These are phyloP conservation scores for Fusarium chuoi DNA, from an alignment of 2,329 filamentous ascomycete species.

Conservation along the genomic window DNA sequence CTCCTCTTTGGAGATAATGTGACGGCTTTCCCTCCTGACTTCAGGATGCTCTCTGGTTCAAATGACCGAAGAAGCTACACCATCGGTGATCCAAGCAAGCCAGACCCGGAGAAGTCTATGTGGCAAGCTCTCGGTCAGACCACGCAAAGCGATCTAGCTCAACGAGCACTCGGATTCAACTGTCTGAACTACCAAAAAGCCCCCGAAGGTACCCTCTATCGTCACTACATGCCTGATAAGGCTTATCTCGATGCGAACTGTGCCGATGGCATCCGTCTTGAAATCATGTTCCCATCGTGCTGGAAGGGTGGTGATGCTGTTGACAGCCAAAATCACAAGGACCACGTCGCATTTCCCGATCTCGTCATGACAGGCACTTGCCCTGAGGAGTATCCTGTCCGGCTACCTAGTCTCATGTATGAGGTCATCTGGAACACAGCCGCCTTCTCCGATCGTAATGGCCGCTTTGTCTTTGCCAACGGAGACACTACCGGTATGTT, in stretches of 20 bases:
- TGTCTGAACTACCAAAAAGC: conserved; percentile 81
- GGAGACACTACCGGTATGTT: conserved; percentile 77
- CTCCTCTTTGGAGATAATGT: conserved; percentile 75
- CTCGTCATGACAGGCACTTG: conserved; percentile 81
- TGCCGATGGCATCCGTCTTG: conserved; percentile 80
- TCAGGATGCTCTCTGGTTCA: conserved; percentile 85
- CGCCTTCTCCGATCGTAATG: conserved; percentile 68
- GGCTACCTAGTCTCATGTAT: conserved; percentile 80
- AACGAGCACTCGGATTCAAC: conserved; percentile 94
- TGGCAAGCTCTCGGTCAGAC: conserved; percentile 75
- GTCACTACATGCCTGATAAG: conserved; percentile 86
- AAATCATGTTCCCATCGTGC: conserved; percentile 90
- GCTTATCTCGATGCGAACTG: conserved; percentile 83
- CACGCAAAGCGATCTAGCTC: conserved; percentile 72
- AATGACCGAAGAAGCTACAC: conserved; percentile 75
- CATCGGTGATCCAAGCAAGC: conserved; percentile 72
- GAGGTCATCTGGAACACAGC: conserved; percentile 86
- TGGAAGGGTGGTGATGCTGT: conserved; percentile 79
- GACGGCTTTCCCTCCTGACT: conserved; percentile 78
- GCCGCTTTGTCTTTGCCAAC: conserved; percentile 80
- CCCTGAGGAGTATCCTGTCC: conserved; percentile 73
- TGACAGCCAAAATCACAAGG: conserved; percentile 65
- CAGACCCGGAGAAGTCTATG: conserved; percentile 72
- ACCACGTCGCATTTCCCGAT: conserved; percentile 81
- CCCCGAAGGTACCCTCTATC: conserved; percentile 79